A percentile compares a stretch with the other conserved stretches of the same genome.
Conservation (phyloP, 208 protist species). For the Trypanosoma platydactyli region DNA sequence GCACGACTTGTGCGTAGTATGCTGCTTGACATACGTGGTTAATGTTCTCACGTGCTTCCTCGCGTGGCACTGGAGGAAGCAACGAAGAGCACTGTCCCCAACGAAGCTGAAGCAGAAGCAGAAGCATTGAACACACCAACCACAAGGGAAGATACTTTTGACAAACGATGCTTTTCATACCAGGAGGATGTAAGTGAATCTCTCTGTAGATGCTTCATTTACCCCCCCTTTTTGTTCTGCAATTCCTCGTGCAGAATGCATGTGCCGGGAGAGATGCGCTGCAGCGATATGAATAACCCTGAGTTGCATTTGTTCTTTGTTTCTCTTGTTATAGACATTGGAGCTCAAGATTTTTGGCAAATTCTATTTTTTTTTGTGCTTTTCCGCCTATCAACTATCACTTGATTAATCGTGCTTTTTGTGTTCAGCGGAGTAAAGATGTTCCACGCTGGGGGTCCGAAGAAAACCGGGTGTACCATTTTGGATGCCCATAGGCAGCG, state of each 20-base stretch:
- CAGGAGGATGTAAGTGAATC: background rate
- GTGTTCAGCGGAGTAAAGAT: too few relatives aligned
- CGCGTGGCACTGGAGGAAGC: slow-evolving; percentile 42
- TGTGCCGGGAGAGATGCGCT: background rate
- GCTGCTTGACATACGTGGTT: slow-evolving; percentile 74
- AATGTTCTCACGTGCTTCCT: slow-evolving; percentile 47
- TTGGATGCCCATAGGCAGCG: too few relatives aligned
- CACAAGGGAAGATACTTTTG: too few relatives aligned
- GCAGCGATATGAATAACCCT: background rate
- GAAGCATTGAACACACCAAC: background rate
- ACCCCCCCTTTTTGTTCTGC: background rate
- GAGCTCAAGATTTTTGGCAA: too few relatives aligned
- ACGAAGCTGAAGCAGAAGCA: slow-evolving; percentile 2
- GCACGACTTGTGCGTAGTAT: slow-evolving; percentile 71
- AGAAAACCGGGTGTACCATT: too few relatives aligned
- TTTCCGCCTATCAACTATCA: too few relatives aligned
- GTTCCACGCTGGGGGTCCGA: too few relatives aligned
- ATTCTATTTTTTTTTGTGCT: too few relatives aligned
- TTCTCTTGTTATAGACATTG: slow-evolving; percentile 1
- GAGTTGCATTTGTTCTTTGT: background rate
- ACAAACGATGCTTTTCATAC: too few relatives aligned
- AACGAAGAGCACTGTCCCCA: background rate
- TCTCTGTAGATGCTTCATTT: slow-evolving; percentile 4
- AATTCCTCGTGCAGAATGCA: slow-evolving; percentile 6
- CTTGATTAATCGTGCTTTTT: too few relatives aligned